phyloP scores from a whole-genome alignment of 805 yeast genomes.

The Candida pseudoglaebosa region DNA sequence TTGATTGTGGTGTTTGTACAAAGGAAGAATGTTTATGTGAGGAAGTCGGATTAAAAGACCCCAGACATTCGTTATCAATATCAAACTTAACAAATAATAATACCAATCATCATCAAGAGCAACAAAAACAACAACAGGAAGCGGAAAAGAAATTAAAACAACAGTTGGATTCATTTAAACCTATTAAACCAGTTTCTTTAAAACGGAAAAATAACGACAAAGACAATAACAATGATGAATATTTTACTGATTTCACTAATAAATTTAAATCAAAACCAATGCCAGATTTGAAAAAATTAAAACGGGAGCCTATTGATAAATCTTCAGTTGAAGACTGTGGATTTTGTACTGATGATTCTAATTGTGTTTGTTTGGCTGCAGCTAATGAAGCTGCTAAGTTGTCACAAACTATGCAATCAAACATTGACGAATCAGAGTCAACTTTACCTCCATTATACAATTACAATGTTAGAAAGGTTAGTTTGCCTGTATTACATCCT shows the following conservation, averaged over 20 bases:
- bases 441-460: slow-evolving; percentile 42
- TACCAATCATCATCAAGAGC: too few species aligned
- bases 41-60: slow-evolving; percentile 39
- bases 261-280: slow-evolving; percentile 33
- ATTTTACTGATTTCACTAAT: slow-evolving; percentile 58
- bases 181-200: slow-evolving; percentile 66
- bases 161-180: slow-evolving; percentile 44
- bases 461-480: slow-evolving; percentile 28
- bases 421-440: slow-evolving; percentile 28
- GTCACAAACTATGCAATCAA: slow-evolving; percentile 14
- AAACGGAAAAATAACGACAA: slow-evolving; percentile 23
- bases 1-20: slow-evolving; percentile 61
- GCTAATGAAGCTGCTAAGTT: slow-evolving; percentile 48
- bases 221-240: slow-evolving; percentile 9
- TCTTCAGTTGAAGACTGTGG: slow-evolving; percentile 79
- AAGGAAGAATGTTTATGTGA: slow-evolving; percentile 71
- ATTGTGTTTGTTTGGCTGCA: slow-evolving; percentile 87
- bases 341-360: slow-evolving; percentile 86
- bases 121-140: slow-evolving; percentile 1
- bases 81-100: neutral
- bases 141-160: slow-evolving; percentile 21
- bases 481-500: slow-evolving; percentile 59
- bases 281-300: slow-evolving; percentile 35
- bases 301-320: slow-evolving; percentile 28
- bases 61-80: slow-evolving; percentile 7